Conservation (phyloP, 495 filamentous ascomycete genomes). For the Xylaria nigripes region DNA sequence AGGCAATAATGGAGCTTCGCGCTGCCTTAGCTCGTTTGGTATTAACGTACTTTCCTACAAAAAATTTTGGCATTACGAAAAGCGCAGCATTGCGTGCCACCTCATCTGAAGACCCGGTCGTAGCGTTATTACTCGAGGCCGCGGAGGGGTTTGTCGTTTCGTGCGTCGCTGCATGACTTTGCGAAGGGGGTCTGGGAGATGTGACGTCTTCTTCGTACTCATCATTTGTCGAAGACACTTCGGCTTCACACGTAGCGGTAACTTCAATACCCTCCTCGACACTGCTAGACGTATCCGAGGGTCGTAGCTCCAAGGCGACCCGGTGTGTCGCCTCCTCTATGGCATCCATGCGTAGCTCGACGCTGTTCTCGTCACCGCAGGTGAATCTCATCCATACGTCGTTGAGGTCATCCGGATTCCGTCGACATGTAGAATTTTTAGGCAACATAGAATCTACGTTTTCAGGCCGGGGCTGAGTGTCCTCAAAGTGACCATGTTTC, state of each 20-base stretch:
- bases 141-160: conserved; percentile 20
- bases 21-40: conserved; percentile 1
- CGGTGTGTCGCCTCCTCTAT: conserved; percentile 32
- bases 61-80: conserved; percentile 34
- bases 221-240: not conserved
- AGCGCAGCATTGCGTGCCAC: conserved; percentile 19
- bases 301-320: conserved; percentile 21
- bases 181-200: conserved; percentile 12
- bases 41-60: conserved; percentile 30
- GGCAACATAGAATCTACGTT: not conserved
- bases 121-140: conserved; percentile 19
- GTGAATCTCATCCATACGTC: conserved; percentile 35
- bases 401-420: conserved; percentile 16
- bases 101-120: conserved; percentile 14
- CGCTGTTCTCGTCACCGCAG: conserved; percentile 26
- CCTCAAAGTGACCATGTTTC: not conserved
- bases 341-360: conserved; percentile 25
- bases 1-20: not conserved
- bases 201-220: not conserved
- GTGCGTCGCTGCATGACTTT: conserved; percentile 15
- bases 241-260: conserved; percentile 3
- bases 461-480: too few species aligned
- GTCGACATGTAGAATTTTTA: not conserved
- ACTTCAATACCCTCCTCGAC: conserved; percentile 4
- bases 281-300: conserved; percentile 16